phyloP scores from a whole-genome alignment of 2,329 filamentous ascomycete species.

The Ophiosphaerella narmari region DNA sequence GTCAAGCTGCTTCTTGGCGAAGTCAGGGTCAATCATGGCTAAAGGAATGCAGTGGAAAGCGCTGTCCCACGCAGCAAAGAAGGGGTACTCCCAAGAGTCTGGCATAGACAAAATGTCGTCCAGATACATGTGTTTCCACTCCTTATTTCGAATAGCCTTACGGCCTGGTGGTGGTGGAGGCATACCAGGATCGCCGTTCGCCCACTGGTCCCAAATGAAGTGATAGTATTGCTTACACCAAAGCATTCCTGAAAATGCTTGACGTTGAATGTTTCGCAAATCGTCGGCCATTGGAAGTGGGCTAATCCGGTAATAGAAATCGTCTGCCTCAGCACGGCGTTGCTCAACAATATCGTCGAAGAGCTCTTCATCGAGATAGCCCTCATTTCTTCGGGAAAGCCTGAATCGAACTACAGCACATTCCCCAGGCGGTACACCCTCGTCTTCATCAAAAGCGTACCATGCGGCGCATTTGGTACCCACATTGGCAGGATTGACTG shows the following conservation, averaged over 20 bases:
- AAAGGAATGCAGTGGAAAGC: conserved; percentile 96
- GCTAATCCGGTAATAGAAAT: conserved; percentile 93
- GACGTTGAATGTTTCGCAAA: conserved; percentile 89
- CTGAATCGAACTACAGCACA: conserved; percentile 95
- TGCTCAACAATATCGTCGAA: conserved; percentile 91
- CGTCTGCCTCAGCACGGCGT: conserved; percentile 86
- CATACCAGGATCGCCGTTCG: conserved; percentile 87
- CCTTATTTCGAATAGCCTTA: conserved; percentile 79
- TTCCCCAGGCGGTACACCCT: conserved; percentile 85
- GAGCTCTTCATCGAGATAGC: conserved; percentile 86
- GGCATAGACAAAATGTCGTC: conserved; percentile 98
- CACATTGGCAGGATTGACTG: conserved; percentile 76
- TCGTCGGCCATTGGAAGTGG: conserved; percentile 93
- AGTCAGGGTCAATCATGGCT: conserved; percentile 96
- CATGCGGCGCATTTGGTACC: conserved; percentile 92
- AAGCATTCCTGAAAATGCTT: conserved; percentile 95
- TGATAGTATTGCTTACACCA: conserved; percentile 98
- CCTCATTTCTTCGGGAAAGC: conserved; percentile 74
- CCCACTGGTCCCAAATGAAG: conserved; percentile 98
- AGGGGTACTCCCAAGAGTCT: conserved; percentile 98
- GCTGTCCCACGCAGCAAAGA: conserved; percentile 96
- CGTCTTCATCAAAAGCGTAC: conserved; percentile 88
- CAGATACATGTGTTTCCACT: conserved; percentile 94
- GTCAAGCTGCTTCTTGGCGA: conserved; percentile 97
- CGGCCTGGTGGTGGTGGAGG: conserved; percentile 81